Base-by-base conservation (phyloP, 345 rosid species). In the Murraya koenigii region DNA sequence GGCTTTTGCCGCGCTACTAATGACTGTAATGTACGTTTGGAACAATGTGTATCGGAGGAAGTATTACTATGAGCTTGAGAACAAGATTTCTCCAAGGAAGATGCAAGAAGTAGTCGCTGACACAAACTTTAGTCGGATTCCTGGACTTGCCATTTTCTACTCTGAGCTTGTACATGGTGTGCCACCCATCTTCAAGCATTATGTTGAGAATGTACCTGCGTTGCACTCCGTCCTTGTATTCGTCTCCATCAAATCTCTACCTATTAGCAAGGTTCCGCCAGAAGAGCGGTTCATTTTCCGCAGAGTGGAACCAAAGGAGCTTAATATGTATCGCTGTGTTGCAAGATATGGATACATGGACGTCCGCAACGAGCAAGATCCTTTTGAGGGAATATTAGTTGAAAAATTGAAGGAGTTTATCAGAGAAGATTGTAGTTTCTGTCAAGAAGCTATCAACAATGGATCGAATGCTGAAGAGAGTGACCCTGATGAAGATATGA, bases 311-410 rank as follows among this genome's bases (percentile, higher is more conserved):
- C 82, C 84, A 0, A 56, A 20, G 3, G 85, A 77, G 54, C 62
- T 88, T 22, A 67, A 79, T 11, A 72, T 86, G 9, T 83, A 79
- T 67, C 60, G 81, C 0, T 89, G 90, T 44, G 79, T 88, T 0
- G 89, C 85, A 56, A 78, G 91, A 59, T 85, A 85, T 1, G 88
- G 90, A 8, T 90, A 87, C 78, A 82, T 59, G 1, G 89, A 88
- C 23, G 66, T 78, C 1, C 20, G 74, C 8, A 74, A 80, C 0
- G 79, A 83, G 58, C 54, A 74, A 0, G 82, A 78, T 10, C 20
- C 84, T 0, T 83, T 86, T 7, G 86, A 86, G 80, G 35, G 10
- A 22, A 47, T 61, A 60, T 58, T 90, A 60, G 44, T 84, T 6
- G 76, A 76, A 5, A 71, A 78, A 11, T 62, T 88, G 61, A 88